Percentiles rank a stretch among this genome's conserved stretches.
These are phyloP conservation scores for Xylona heveae DNA, from an alignment of 495 filamentous ascomycete genomes.

Conservation along the genomic window DNA sequence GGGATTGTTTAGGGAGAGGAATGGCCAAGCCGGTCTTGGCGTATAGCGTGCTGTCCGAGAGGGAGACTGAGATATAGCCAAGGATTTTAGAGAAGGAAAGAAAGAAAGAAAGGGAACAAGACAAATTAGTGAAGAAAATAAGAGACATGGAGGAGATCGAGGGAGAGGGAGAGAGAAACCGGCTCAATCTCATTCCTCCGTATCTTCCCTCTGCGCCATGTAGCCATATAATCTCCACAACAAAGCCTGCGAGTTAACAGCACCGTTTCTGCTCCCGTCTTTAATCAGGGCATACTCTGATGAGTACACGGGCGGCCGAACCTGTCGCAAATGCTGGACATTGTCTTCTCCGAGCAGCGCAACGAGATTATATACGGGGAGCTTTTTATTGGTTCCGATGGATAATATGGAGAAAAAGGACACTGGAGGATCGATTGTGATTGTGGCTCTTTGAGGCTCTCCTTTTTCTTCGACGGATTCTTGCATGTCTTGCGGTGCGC, in stretches of 20 bases:
- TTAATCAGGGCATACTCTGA: conserved; percentile 1
- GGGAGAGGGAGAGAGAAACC: neutral
- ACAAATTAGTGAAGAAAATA: too few relatives aligned
- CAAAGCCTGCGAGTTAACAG: neutral
- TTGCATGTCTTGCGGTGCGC: neutral
- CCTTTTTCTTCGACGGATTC: neutral
- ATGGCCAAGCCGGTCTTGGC: too few relatives aligned
- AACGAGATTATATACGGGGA: conserved; percentile 4
- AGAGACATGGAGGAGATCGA: neutral
- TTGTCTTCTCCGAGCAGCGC: conserved; percentile 3
- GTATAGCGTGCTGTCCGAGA: too few relatives aligned
- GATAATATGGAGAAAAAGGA: neutral
- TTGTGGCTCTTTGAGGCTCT: neutral
- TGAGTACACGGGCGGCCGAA: neutral
- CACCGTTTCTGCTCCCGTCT: neutral
- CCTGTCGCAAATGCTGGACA: conserved; percentile 1
- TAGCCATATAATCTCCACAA: conserved; percentile 2
- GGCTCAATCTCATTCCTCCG: neutral
- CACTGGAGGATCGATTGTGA: neutral
- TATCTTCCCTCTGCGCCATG: neutral
- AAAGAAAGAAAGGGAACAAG: too few relatives aligned
- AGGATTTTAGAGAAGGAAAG: too few relatives aligned
- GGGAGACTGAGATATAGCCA: too few relatives aligned
- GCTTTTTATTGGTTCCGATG: neutral
- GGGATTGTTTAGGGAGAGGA: too few relatives aligned